Evolutionary conservation across 1,139 yeast genomes (phyloP).

Genomic region (Hyphopichia buzzinii): DNA sequence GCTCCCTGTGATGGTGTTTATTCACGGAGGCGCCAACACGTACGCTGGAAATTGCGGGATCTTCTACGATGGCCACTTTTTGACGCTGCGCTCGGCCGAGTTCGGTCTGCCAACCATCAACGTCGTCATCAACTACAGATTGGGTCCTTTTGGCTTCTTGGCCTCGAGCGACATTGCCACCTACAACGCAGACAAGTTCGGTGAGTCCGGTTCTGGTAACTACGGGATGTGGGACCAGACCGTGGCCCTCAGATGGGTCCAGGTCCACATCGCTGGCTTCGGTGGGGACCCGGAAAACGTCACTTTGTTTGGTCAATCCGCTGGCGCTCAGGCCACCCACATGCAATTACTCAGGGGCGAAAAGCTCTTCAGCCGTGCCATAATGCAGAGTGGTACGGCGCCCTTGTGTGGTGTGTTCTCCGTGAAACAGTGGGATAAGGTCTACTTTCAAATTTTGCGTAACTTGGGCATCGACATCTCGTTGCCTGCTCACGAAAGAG

Average conservation of each 20-base stretch:
- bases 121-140: conserved; percentile 7
- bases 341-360: conserved; percentile 9
- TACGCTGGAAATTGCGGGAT: conserved; percentile 12
- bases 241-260: conserved; percentile 7
- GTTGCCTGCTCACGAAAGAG: conserved; percentile 9
- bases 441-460: conserved; percentile 10
- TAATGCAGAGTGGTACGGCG: conserved; percentile 14
- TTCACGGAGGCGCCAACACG: conserved; percentile 14
- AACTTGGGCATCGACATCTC: conserved; percentile 9
- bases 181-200: conserved; percentile 4
- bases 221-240: conserved; percentile 10
- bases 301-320: conserved; percentile 9
- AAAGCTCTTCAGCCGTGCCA: conserved; percentile 9
- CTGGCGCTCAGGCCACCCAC: conserved; percentile 9
- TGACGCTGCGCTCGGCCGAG: conserved; percentile 8
- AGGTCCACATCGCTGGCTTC: conserved; percentile 6
- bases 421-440: conserved; percentile 10
- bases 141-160: conserved; percentile 9
- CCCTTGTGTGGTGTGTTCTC: conserved; percentile 12
- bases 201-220: conserved; percentile 8
- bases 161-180: conserved; percentile 5
- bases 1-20: conserved; percentile 13
- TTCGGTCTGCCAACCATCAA: conserved; percentile 8
- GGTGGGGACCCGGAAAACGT: conserved; percentile 7
- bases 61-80: conserved; percentile 11